Conservation (phyloP, 2,329 filamentous ascomycete genomes). For the Trichophyton equinum region DNA sequence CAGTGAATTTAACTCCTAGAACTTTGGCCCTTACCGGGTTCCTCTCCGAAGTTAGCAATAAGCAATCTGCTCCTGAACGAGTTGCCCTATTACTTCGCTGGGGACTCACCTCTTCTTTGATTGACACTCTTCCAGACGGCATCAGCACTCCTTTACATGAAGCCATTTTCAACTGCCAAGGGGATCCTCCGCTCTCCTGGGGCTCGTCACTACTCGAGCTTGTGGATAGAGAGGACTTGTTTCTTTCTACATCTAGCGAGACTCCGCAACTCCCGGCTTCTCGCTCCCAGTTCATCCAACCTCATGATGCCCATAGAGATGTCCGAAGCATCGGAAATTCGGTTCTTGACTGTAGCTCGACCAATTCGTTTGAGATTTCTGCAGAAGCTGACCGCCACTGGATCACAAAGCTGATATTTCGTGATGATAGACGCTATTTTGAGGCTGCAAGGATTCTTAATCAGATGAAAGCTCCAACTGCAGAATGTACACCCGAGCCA, state of each 20-base stretch:
- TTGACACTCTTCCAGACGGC: conserved; percentile 77
- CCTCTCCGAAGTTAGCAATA: conserved; percentile 44
- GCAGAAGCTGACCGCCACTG: conserved; percentile 73
- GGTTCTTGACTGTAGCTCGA: conserved; percentile 36
- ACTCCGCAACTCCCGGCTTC: conserved; percentile 25
- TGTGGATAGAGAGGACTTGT: conserved; percentile 71
- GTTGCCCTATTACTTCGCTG: conserved; percentile 63
- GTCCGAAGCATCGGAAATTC: conserved; percentile 59
- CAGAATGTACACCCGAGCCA: conserved; percentile 62
- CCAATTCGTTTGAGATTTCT: conserved; percentile 58
- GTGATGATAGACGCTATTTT: conserved; percentile 75
- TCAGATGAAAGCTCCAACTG: conserved; percentile 63
- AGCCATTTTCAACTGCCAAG: conserved; percentile 70
- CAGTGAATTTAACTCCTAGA: conserved; percentile 43
- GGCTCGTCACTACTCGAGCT: conserved; percentile 56
- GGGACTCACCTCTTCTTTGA: conserved; percentile 48
- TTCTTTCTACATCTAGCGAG: conserved; percentile 46
- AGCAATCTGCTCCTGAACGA: conserved; percentile 45
- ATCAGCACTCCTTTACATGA: conserved; percentile 72
- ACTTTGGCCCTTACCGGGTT: conserved; percentile 59
- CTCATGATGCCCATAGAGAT: conserved; percentile 59
- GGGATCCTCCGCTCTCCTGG: conserved; percentile 70
- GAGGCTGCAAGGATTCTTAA: conserved; percentile 80
- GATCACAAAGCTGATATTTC: conserved; percentile 77
- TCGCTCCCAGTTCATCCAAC: conserved; percentile 34